Evolutionary conservation across 73 alveolate species (phyloP).

Genomic region (Tetrahymena borealis): DNA sequence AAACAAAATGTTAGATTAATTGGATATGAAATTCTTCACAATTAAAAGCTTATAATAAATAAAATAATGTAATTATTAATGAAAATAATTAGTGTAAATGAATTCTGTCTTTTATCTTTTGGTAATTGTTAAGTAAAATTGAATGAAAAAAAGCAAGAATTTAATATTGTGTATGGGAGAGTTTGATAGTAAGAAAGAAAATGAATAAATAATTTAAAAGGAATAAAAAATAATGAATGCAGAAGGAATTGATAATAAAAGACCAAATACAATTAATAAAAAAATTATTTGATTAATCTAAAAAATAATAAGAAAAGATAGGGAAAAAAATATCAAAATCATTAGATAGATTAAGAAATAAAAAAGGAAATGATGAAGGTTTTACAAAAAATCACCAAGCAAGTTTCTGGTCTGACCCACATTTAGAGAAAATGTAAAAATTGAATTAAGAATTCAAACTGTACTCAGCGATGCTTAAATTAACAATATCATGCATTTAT

Average conservation of each 20-base stretch:
- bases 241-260: not conserved
- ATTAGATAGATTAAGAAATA: not conserved
- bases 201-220: not conserved
- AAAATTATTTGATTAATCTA: not conserved
- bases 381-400: not conserved
- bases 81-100: no score
- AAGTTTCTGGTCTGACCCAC: conserved; percentile 4
- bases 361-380: conserved; percentile 2
- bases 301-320: not conserved
- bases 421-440: not conserved
- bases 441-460: not conserved
- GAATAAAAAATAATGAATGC: not conserved
- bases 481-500: not conserved
- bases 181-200: not conserved
- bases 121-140: no score
- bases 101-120: no score
- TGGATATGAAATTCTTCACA: no score
- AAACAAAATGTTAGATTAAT: no score
- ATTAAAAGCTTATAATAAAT: no score
- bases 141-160: no score
- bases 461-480: not conserved
- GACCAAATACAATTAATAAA: not conserved
- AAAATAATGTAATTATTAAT: no score
- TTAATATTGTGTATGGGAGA: not conserved
- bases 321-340: not conserved